Percentiles rank a stretch among this genome's conserved stretches.
Conservation (phyloP, 2,329 filamentous ascomycete genomes). For the Malbranchea cinnamomea region DNA sequence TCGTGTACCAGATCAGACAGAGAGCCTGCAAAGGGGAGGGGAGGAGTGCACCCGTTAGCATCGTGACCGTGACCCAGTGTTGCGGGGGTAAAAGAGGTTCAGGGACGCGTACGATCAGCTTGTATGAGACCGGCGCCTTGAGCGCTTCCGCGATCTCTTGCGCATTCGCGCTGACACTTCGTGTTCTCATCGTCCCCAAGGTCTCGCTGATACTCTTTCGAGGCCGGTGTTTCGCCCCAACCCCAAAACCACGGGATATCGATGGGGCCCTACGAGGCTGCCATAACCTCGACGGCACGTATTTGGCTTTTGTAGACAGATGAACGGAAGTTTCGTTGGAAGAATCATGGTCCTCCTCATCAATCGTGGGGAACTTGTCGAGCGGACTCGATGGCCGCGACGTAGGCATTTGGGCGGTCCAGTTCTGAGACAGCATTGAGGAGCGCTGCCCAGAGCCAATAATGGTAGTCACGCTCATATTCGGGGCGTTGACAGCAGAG, state of each 20-base stretch:
- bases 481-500: too few relatives aligned
- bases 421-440: conserved; percentile 22
- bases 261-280: conserved; percentile 40
- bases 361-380: conserved; percentile 30
- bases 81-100: not conserved
- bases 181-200: conserved; percentile 64
- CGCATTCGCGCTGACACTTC: conserved; percentile 84
- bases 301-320: conserved; percentile 16
- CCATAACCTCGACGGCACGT: conserved; percentile 40
- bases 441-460: conserved; percentile 25
- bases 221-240: conserved; percentile 41
- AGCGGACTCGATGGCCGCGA: conserved; percentile 12
- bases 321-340: conserved; percentile 14
- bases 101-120: conserved; percentile 50
- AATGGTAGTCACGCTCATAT: conserved; percentile 27
- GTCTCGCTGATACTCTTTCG: conserved; percentile 85
- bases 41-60: conserved; percentile 6
- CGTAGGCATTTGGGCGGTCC: conserved; percentile 16
- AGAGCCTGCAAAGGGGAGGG: conserved; percentile 45
- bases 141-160: conserved; percentile 86
- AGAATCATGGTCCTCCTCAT: conserved; percentile 22
- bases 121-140: conserved; percentile 76
- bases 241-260: conserved; percentile 31
- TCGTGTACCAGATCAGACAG: conserved; percentile 86
- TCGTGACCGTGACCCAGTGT: not conserved